Percentiles rank a stretch among this genome's conserved stretches.
phyloP scores from a whole-genome alignment of 2,329 filamentous ascomycete species.

The Cytospora schulzeri region DNA sequence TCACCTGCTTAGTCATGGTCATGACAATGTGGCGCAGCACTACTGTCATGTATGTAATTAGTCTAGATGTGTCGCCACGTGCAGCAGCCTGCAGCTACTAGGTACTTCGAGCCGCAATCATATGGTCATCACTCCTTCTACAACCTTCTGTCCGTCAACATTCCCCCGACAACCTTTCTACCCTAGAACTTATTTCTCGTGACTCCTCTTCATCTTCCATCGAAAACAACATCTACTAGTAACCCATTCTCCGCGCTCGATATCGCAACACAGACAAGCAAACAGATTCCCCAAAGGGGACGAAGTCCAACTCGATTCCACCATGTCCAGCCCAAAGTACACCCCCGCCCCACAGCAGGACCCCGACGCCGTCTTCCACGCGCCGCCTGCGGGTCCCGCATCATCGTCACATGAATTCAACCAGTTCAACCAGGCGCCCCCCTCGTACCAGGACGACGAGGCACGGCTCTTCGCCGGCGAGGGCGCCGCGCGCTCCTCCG shows the following conservation, averaged over 20 bases:
- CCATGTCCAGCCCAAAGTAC: conserved; percentile 72
- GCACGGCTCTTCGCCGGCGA: conserved; percentile 56
- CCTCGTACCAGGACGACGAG: conserved; percentile 55
- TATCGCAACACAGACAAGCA: neutral
- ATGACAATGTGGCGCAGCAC: neutral
- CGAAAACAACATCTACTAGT: neutral
- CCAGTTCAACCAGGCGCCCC: conserved; percentile 47
- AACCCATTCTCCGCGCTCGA: neutral
- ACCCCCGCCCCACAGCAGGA: conserved; percentile 81
- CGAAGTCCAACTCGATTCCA: neutral
- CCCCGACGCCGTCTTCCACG: conserved; percentile 73
- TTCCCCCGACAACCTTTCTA: neutral
- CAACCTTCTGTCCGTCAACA: neutral
- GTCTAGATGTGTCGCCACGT: neutral
- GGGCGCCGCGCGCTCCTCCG: conserved; percentile 72
- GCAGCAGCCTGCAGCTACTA: neutral
- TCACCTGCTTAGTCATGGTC: neutral
- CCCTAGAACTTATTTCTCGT: neutral
- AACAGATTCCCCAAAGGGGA: neutral
- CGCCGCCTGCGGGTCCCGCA: conserved; percentile 72
- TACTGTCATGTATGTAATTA: neutral
- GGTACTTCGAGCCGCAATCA: neutral
- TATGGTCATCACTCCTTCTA: conserved; percentile 1
- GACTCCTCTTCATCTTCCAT: neutral
- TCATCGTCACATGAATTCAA: conserved; percentile 44